A percentile compares a stretch with the other conserved stretches of the same genome.
Conservation (phyloP, 2,329 filamentous ascomycete genomes). For the Penicillium sp. region DNA sequence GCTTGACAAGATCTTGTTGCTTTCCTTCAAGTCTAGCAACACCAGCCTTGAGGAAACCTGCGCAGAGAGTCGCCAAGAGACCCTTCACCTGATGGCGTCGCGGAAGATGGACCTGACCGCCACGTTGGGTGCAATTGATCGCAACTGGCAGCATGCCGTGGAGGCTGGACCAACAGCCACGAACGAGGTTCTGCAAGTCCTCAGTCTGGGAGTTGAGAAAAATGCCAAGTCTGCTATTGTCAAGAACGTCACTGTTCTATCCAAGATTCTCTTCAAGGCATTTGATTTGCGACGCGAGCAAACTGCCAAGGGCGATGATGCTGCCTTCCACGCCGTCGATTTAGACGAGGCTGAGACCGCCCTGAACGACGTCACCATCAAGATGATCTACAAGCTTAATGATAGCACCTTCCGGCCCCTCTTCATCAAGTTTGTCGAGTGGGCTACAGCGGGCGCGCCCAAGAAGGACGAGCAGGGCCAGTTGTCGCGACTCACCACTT, state of each 20-base stretch:
- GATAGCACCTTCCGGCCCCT: slow-evolving; percentile 90
- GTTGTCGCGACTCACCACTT: slow-evolving; percentile 64
- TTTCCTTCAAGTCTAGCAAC: slow-evolving; percentile 70
- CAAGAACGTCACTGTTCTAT: slow-evolving; percentile 69
- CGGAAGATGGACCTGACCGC: slow-evolving; percentile 73
- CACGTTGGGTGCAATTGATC: slow-evolving; percentile 69
- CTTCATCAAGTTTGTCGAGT: slow-evolving; percentile 82
- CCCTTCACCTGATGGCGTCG: slow-evolving; percentile 67
- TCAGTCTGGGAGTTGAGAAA: slow-evolving; percentile 70
- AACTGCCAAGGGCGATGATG: slow-evolving; percentile 26
- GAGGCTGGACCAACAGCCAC: slow-evolving; percentile 62
- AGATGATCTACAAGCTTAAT: slow-evolving; percentile 96
- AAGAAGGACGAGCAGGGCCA: slow-evolving; percentile 61
- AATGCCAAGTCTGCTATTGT: slow-evolving; percentile 75
- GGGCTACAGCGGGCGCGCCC: slow-evolving; percentile 62
- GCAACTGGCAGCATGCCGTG: slow-evolving; percentile 67
- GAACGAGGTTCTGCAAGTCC: slow-evolving; percentile 65
- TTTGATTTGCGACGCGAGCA: slow-evolving; percentile 51
- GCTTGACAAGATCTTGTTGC: slow-evolving; percentile 66
- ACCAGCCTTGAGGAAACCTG: slow-evolving; percentile 60
- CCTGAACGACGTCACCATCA: slow-evolving; percentile 69
- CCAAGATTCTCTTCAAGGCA: slow-evolving; percentile 55
- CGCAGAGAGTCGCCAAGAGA: slow-evolving; percentile 63
- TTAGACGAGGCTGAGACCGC: slow-evolving; percentile 60
- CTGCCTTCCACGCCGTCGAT: slow-evolving; percentile 47